Evolutionary conservation across 768 basidiomycete species (phyloP), one percentile per base, ranked within the genome.

Genomic region (Rhodotorula graminis): DNA sequence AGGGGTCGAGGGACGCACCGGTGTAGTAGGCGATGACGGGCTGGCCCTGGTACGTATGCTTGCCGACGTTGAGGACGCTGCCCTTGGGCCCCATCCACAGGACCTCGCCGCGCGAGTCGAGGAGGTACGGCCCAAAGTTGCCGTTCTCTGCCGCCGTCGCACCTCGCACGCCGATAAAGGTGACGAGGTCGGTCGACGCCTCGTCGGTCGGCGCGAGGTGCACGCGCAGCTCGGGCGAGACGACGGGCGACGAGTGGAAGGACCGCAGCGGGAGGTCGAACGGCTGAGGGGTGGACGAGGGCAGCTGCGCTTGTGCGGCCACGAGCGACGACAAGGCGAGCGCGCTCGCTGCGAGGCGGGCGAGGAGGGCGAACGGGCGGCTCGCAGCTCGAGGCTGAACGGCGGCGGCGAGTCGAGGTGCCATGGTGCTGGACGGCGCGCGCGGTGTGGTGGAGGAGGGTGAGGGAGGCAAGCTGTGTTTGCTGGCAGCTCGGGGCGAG

Each of bases 1-100:
- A n/a, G n/a, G n/a, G n/a, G n/a, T n/a, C n/a, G 10, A 25, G 23
- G 21, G 33, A 12, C 61, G 47, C 19, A 62, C 61, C 61, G 11
- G 61, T 62, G 47, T 62, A 62, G 61, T 50, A 62, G 29, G 61
- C 61, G 18, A 62, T 11, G 29, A 62, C 61, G 11, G 49, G 31
- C 61, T 47, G n/a, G 18, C 61, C 49, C 21, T 33, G 29, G 46
- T 62, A 62, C 49, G 19, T 37, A 23, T 62, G 61, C 29, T 29
- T 19, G 9, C 61, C 61, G 21, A 62, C 29, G 61, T 62, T 62
- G 47, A 62, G 31, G 23, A 62, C 61, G 33, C 47, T 62, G 21
- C 47, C 47, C 46, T 18, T 62, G 27, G 47, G 47, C 2, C 61
- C 61, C 31, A 7, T 31, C 61, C 61, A 62, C 10, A 62, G 49